Percentiles rank a stretch among this genome's conserved stretches.
phyloP scores from a whole-genome alignment of 2,329 filamentous ascomycete genomes.

The Corinectria fuckeliana region DNA sequence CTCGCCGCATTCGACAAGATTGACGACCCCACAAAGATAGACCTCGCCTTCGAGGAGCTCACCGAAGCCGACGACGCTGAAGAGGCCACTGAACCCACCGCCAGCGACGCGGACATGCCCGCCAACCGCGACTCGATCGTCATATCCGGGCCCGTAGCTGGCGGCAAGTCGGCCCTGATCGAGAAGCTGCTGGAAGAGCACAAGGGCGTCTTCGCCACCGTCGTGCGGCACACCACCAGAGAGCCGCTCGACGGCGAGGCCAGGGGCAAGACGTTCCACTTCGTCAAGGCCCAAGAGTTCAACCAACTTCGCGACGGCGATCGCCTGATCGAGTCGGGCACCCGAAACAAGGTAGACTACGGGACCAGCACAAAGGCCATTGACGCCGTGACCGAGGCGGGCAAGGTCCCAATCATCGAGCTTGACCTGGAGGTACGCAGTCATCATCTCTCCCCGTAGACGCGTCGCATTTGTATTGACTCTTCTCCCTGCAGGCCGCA shows the following conservation, averaged over 20 bases:
- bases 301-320: slow-evolving; percentile 66
- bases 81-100: slow-evolving; percentile 44
- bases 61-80: slow-evolving; percentile 47
- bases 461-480: background rate
- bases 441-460: background rate
- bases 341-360: slow-evolving; percentile 56
- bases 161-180: slow-evolving; percentile 69
- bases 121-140: slow-evolving; percentile 64
- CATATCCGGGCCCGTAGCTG: slow-evolving; percentile 68
- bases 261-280: slow-evolving; percentile 60
- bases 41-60: slow-evolving; percentile 61
- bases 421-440: slow-evolving; percentile 59
- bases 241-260: slow-evolving; percentile 56
- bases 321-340: slow-evolving; percentile 63
- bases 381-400: slow-evolving; percentile 57
- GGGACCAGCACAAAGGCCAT: slow-evolving; percentile 63
- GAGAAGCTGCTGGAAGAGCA: slow-evolving; percentile 68
- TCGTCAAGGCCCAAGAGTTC: slow-evolving; percentile 63
- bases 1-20: slow-evolving; percentile 85
- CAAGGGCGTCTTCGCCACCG: slow-evolving; percentile 68
- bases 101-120: slow-evolving; percentile 49
- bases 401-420: slow-evolving; percentile 66
- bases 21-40: slow-evolving; percentile 78
- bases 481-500: slow-evolving; percentile 50
- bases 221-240: slow-evolving; percentile 62